Base-by-base conservation (phyloP, 2,329 filamentous ascomycete genomes). In the Fusarium sp. region DNA sequence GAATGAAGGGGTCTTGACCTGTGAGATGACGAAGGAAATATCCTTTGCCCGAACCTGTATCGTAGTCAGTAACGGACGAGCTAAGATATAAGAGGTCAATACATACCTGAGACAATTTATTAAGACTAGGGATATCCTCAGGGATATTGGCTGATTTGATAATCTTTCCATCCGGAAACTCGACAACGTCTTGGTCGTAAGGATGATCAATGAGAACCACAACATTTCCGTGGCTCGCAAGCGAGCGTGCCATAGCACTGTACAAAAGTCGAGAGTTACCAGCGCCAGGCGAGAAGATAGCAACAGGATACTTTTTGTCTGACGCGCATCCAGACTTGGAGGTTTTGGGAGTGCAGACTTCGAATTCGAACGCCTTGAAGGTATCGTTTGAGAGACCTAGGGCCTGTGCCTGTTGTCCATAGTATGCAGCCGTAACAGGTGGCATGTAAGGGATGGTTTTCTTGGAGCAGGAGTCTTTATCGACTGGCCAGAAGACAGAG, bases 121-220 rank as follows among this genome's bases (percentile, higher is more conserved):
- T 45, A 19, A 76, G 58, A 61, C 1, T 56, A 23, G 0, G 14
- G 17, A 11, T 30, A 0, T 67, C 48, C 3, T 72, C 69, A 0
- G 67, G 54, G 5, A 72, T 71, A 7, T 71, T 56, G 14, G 45
- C 72, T 0, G 40, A 56, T 3, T 13, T 1, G 13, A 74, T 43
- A 1, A 78, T 61, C 1, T 75, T 75, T 6, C 79, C 83, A 55
- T 84, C 74, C 0, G 82, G 80, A n/a, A 82, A 84, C 55, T 84
- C 79, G 10, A 86, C 78, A 20, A 83, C 75, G 1, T 71, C 57
- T 0, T 80, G 76, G 47, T 86, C 83, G 47, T 82, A 80, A 0
- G 84, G 78, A 50, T 86, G 84, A 56, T 87, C 85, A 23, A 87
- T 73, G 0, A 82, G 75, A 14, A 84, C 73, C 4, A 87, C 81